Evolutionary conservation across 345 rosid genomes (phyloP), one percentile per base, ranked within the genome.

Genomic region (Orychophragmus violaceus): DNA sequence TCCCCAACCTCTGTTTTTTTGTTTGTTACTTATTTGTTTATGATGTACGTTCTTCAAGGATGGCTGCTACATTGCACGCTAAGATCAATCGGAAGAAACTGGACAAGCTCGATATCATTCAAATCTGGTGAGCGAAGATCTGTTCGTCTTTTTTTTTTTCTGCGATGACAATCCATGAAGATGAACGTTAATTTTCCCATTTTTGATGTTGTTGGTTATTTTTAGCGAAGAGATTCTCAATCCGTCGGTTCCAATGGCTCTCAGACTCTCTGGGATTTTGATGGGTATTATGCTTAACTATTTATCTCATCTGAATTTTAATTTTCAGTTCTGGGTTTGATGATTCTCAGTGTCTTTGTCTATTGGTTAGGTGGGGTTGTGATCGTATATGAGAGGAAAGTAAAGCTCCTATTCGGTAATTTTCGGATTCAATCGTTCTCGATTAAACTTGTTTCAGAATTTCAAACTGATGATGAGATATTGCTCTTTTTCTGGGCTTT

Each of bases 301-400:
- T 2, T 44, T 35, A 9, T 19, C 23, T 74, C 10, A 24, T 68
- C 24, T 39, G 21, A 23, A 6, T 8, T 49, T 22, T 12, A 0
- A 1, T 17, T 6, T 51, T 3, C 3, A 17, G 14, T 72, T 59
- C 54, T 45, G 44, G 59, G 29, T 45, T 68, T 54, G 58, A 66
- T 45, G 59, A 54, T 59, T 61, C 22, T 55, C 12, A 24, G 25
- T 39, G 25, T 37, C 6, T 23, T 21, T 8, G 23, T 59, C 22
- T n/a, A n/a, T n/a, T n/a, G n/a, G n/a, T 61, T 74, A 88, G 99
- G 97, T 64, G 97, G 97, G 35, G 96, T 94, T 29, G 97, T 88
- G 33, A 90, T 90, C 66, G 92, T 94, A n/a, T 94, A 87, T 16
- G 90, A 94, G 77, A 77, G 85, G 71, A 90, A 90, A 85, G 97